phyloP scores from a whole-genome alignment of 768 basidiomycete genomes.

The Crucibulum laeve region DNA sequence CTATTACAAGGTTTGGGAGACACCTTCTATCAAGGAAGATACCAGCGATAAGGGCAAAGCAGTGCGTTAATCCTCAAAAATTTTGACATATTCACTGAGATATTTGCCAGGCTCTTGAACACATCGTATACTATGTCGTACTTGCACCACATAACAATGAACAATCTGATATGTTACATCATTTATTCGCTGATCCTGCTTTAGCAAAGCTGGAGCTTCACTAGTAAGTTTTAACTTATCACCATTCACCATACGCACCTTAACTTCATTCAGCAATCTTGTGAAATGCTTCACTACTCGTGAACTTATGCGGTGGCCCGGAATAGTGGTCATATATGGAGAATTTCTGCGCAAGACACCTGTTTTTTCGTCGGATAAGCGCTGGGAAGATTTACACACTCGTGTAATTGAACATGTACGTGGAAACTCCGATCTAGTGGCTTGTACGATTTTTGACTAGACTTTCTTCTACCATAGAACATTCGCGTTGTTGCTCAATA shows the following conservation, averaged over 20 bases:
- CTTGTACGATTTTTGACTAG: constrained; percentile 4
- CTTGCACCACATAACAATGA: constrained; percentile 95
- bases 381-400: constrained; percentile 94
- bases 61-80: constrained; percentile 32
- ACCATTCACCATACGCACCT: constrained; percentile 7
- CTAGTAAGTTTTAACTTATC: constrained; percentile 52
- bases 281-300: constrained; percentile 91
- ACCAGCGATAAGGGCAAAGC: constrained; percentile 61
- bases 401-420: constrained; percentile 95
- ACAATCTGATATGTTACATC: constrained; percentile 95
- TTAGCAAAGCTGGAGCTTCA: constrained; percentile 79
- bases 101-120: constrained; percentile 72
- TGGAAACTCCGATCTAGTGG: constrained; percentile 7
- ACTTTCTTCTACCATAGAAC: no score
- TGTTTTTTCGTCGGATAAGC: constrained; percentile 73
- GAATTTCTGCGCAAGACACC: constrained; percentile 73
- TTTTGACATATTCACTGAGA: constrained; percentile 3
- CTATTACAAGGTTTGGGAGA: constrained; percentile 97
- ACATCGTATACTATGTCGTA: constrained; percentile 92
- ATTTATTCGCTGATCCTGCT: constrained; percentile 75
- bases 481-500: constrained; percentile 92
- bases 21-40: constrained; percentile 89
- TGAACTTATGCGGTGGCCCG: constrained; percentile 96
- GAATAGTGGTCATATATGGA: constrained; percentile 86
- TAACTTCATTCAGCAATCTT: constrained; percentile 61